Base-by-base conservation (phyloP, 805 yeast genomes). In the Ogataea corticis region DNA sequence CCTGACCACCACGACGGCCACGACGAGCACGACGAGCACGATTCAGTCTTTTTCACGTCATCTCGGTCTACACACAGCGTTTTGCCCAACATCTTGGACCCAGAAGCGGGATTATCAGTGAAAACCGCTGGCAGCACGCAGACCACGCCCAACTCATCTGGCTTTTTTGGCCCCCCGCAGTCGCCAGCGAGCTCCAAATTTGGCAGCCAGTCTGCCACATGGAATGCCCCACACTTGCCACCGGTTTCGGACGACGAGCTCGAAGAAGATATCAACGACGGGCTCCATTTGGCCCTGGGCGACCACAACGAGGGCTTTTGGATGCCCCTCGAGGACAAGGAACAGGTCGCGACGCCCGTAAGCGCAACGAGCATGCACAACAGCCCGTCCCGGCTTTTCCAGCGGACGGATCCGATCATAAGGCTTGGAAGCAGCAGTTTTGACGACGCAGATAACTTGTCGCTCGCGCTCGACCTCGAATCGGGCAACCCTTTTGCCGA, bases 211-310 rank as follows among this genome's bases (percentile, higher is more conserved):
- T 41, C 35, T 7, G 33, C 27, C 17, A 32, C 33, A 7, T 34
- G 31, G 31, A 32, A 29, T n/a, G 3, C 30, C 17, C 31, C 34
- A 28, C 48, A 36, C 6, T 19, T 52, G 11, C 44, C 49, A 7
- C 32, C 43, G 4, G 37, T 49, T 11, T 40, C 42, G 21, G 56
- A 48, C 33, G 48, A 40, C 19, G 54, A 46, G 23, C 19, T 51
- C 28, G 51, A 50, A n/a, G 48, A 48, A 9, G 59, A 54, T n/a
- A 23, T 58, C 17, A 40, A 54, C 10, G 46, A 47, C 15, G 59
- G 59, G 6, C 43, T 58, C 29, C 44, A 49, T 29, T 32, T 54
- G 30, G 62, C 62, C 10, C 46, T 58, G 33, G 58, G 55, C 14
- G 52, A 49, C 32, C 33, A 42, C n/a, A 33, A 39, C 9, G 44